These are phyloP conservation scores for Yamadazyma siamensis DNA, from an alignment of 1,139 yeast genomes.

Conservation along the genomic window DNA sequence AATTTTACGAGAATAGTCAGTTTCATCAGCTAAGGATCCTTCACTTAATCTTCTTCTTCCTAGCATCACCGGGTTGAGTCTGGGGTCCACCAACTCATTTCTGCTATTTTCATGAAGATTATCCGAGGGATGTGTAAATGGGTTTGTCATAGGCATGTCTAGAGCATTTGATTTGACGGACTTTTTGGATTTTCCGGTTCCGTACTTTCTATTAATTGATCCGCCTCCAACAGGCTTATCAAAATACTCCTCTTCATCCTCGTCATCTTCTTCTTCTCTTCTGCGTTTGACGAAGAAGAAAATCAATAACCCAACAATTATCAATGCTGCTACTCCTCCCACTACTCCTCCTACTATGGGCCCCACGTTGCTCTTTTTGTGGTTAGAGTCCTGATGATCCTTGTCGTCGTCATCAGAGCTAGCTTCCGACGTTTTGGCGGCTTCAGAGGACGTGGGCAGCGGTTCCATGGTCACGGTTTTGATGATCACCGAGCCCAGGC, in stretches of 20 bases:
- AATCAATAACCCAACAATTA: constrained; percentile 39
- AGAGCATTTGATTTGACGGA: constrained; percentile 24
- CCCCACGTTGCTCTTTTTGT: constrained; percentile 33
- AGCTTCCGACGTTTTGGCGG: constrained; percentile 6
- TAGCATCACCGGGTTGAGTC: constrained; percentile 65
- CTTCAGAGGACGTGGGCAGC: constrained; percentile 11
- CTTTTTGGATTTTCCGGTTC: constrained; percentile 26
- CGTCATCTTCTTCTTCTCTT: constrained; percentile 44
- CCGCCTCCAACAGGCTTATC: constrained; percentile 31
- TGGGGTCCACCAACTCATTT: constrained; percentile 42
- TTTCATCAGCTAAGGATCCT: constrained; percentile 75
- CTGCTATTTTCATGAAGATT: constrained; percentile 16
- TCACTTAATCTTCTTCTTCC: constrained; percentile 72
- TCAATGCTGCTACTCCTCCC: constrained; percentile 55
- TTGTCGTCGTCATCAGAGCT: constrained; percentile 5
- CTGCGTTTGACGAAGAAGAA: constrained; percentile 49
- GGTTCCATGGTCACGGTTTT: constrained; percentile 20
- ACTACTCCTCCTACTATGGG: constrained; percentile 71
- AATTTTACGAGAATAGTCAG: constrained; percentile 71
- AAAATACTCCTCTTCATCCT: constrained; percentile 47
- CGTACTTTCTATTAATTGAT: constrained; percentile 16
- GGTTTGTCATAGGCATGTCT: constrained; percentile 49
- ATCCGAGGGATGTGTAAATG: constrained; percentile 59
- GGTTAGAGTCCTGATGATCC: constrained; percentile 8
- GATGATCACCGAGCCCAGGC: constrained; percentile 15